Evolutionary conservation across 176 grass and related monocot genomes (phyloP).

Genomic region (Oryza officinalis): DNA sequence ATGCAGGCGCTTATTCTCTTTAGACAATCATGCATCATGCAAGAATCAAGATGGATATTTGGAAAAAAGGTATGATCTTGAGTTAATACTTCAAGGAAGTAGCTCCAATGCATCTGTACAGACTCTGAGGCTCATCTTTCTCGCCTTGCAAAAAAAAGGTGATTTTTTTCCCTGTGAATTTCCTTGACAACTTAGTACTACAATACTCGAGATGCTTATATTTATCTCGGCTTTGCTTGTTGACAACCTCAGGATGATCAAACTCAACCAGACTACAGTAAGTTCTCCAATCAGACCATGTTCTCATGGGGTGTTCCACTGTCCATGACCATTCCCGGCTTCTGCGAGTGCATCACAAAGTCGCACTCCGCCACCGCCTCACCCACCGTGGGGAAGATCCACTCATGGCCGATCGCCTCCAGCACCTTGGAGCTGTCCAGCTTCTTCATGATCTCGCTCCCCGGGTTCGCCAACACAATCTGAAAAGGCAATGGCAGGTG

Average conservation of each 20-base stretch:
- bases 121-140: neutral
- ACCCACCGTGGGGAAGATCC: constrained; percentile 85
- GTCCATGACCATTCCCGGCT: constrained; percentile 29
- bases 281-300: constrained; percentile 48
- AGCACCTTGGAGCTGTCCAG: constrained; percentile 80
- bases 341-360: constrained; percentile 63
- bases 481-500: constrained; percentile 25
- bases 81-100: neutral
- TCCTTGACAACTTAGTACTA: constrained; percentile 33
- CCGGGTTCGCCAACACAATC: constrained; percentile 83
- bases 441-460: constrained; percentile 97
- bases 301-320: constrained; percentile 30
- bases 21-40: neutral
- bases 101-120: neutral
- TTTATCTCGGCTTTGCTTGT: constrained; percentile 37
- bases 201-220: constrained; percentile 37
- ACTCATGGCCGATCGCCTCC: constrained; percentile 74
- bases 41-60: constrained; percentile 9
- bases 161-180: constrained; percentile 30
- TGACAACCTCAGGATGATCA: neutral
- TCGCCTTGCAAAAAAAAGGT: constrained; percentile 17
- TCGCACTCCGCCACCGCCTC: constrained; percentile 71
- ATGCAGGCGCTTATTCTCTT: neutral
- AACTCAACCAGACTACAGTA: constrained; percentile 3
- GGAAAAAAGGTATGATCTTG: neutral